These are phyloP conservation scores for Fomitopsis pulvina DNA, from an alignment of 768 basidiomycete genomes.

Conservation along the genomic window DNA sequence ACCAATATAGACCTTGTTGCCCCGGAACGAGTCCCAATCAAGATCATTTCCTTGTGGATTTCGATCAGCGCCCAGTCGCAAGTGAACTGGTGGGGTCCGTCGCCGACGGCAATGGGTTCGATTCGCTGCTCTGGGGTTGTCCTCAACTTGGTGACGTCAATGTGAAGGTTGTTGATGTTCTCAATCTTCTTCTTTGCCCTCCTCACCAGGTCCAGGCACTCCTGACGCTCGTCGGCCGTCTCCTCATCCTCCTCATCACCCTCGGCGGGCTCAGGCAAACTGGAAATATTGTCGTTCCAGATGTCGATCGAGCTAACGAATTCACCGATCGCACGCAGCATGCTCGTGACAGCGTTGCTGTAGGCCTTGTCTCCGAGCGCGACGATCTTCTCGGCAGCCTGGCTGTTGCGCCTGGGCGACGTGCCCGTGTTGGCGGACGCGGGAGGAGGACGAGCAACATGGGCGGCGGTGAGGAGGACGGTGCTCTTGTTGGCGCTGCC, in stretches of 20 bases:
- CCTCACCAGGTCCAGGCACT: not conserved
- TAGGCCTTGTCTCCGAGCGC: slow-evolving; percentile 6
- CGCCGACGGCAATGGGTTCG: slow-evolving; percentile 9
- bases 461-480: slow-evolving; percentile 23
- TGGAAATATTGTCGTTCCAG: slow-evolving; percentile 17
- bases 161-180: slow-evolving; percentile 6
- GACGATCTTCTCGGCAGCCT: slow-evolving; percentile 4
- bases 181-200: slow-evolving; percentile 8
- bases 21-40: slow-evolving; percentile 5
- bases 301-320: slow-evolving; percentile 1
- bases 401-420: not conserved
- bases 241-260: slow-evolving; percentile 15
- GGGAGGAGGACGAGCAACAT: slow-evolving; percentile 30
- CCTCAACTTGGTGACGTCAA: not conserved
- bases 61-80: slow-evolving; percentile 12
- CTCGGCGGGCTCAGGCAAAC: slow-evolving; percentile 16
- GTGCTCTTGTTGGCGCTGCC: slow-evolving; percentile 18
- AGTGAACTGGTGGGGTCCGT: slow-evolving; percentile 9
- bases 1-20: slow-evolving; percentile 19
- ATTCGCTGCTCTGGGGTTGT: slow-evolving; percentile 13
- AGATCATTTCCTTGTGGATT: slow-evolving; percentile 13
- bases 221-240: slow-evolving; percentile 3
- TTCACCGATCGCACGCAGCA: slow-evolving; percentile 2
- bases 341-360: slow-evolving; percentile 1
- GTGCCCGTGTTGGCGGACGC: slow-evolving; percentile 18